Conservation (phyloP, 2,329 filamentous ascomycete genomes). For the Zymoseptoria passerinii region DNA sequence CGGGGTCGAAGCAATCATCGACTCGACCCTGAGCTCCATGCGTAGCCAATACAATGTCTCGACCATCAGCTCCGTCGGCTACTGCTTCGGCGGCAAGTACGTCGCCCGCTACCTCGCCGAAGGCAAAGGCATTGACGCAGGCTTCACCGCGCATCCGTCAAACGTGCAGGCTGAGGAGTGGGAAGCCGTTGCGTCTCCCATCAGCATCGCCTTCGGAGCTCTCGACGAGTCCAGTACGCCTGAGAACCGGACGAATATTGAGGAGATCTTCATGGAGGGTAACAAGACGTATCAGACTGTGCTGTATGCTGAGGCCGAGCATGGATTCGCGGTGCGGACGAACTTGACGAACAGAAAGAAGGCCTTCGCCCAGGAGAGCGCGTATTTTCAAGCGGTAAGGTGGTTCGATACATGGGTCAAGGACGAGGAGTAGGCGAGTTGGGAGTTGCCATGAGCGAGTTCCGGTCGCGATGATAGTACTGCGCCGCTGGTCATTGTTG, state of each 20-base stretch:
- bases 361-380: constrained; percentile 29
- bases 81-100: constrained; percentile 70
- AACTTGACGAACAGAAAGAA: constrained; percentile 24
- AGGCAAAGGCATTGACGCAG: constrained; percentile 50
- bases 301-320: constrained; percentile 28
- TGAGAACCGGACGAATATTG: constrained; percentile 18
- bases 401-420: constrained; percentile 31
- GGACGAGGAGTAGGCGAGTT: constrained; percentile 4
- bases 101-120: constrained; percentile 53
- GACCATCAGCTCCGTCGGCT: constrained; percentile 58
- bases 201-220: constrained; percentile 49
- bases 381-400: constrained; percentile 28
- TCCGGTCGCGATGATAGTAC: background rate
- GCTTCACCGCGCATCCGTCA: constrained; percentile 63
- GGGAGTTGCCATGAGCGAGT: no score
- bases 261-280: constrained; percentile 22
- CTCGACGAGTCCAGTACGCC: constrained; percentile 15
- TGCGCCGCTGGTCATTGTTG: background rate
- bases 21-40: constrained; percentile 37
- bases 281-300: constrained; percentile 28
- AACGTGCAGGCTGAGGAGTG: constrained; percentile 60
- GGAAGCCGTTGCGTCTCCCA: constrained; percentile 54
- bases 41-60: constrained; percentile 45
- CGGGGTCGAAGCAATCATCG: constrained; percentile 42
- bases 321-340: constrained; percentile 29